phyloP scores from a whole-genome alignment of 2,329 filamentous ascomycete genomes.

The Clonostachys solani region DNA sequence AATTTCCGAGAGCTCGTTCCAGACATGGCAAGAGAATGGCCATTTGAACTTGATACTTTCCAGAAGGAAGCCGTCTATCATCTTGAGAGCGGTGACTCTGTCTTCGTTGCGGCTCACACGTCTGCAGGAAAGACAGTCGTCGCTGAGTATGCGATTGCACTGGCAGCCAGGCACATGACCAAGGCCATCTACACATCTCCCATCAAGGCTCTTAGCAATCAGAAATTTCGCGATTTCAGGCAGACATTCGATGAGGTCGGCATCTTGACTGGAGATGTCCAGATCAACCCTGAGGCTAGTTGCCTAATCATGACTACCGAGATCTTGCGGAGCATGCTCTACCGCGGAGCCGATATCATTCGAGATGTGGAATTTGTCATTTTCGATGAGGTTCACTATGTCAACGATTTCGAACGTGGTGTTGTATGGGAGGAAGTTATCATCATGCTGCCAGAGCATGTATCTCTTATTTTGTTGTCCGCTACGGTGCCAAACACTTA shows the following conservation, averaged over 20 bases:
- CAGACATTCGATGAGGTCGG: conserved; percentile 91
- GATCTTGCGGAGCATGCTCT: conserved; percentile 96
- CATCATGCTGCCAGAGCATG: conserved; percentile 97
- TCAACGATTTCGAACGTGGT: conserved; percentile 91
- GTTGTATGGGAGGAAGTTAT: conserved; percentile 99
- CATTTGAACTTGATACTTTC: conserved; percentile 95
- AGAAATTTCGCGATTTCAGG: conserved; percentile 96
- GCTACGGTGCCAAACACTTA: conserved; percentile 97
- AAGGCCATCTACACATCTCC: conserved; percentile 99
- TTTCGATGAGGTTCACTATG: conserved; percentile 98
- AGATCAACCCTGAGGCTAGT: conserved; percentile 95
- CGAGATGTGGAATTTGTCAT: conserved; percentile 98
- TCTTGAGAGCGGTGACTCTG: conserved; percentile 91
- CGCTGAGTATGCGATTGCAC: conserved; percentile 96
- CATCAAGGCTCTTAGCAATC: conserved; percentile 97
- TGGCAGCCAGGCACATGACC: conserved; percentile 98
- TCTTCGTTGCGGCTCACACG: conserved; percentile 96
- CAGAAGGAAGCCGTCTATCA: conserved; percentile 99
- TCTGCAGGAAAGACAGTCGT: conserved; percentile 98
- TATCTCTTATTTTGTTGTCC: conserved; percentile 90
- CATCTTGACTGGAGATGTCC: conserved; percentile 94
- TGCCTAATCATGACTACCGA: conserved; percentile 99
- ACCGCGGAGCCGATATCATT: conserved; percentile 91
- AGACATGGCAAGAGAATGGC: conserved; percentile 94
- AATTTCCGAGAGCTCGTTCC: conserved; percentile 93